Percentiles rank a stretch among this genome's conserved stretches.
phyloP scores from a whole-genome alignment of 2,329 filamentous ascomycete genomes.

The Sporothrix schenckii region DNA sequence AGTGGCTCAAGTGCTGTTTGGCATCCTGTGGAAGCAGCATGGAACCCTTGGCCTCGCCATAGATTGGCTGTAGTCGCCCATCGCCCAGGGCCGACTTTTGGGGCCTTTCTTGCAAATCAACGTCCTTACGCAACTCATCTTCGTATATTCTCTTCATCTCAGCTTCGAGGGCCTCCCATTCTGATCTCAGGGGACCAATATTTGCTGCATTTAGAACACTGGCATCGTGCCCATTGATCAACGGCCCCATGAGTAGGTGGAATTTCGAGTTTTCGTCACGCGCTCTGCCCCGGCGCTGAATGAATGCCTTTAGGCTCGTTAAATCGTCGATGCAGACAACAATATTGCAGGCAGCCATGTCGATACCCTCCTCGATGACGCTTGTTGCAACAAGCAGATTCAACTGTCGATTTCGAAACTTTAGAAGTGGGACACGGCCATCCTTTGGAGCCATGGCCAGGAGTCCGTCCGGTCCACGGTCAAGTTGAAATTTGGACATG shows the following conservation, averaged over 20 bases:
- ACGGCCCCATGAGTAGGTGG: constrained; percentile 49
- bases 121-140: constrained; percentile 60
- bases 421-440: constrained; percentile 47
- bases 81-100: constrained; percentile 46
- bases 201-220: neutral
- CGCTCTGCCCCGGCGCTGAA: constrained; percentile 60
- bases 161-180: constrained; percentile 69
- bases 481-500: constrained; percentile 23
- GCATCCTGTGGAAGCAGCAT: constrained; percentile 73
- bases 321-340: constrained; percentile 63
- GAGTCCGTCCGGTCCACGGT: constrained; percentile 38
- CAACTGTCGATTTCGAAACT: constrained; percentile 57
- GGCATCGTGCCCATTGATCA: neutral
- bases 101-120: constrained; percentile 54
- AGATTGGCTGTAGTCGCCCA: constrained; percentile 33
- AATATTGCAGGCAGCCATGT: constrained; percentile 65
- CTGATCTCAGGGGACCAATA: constrained; percentile 31
- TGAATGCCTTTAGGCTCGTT: constrained; percentile 58
- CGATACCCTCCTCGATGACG: constrained; percentile 69
- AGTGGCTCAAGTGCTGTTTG: constrained; percentile 76
- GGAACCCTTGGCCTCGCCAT: constrained; percentile 55
- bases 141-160: constrained; percentile 73
- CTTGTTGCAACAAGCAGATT: constrained; percentile 65
- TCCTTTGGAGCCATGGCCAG: constrained; percentile 40
- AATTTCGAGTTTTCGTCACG: constrained; percentile 56